Base-by-base conservation (phyloP, 768 basidiomycete genomes). In the Pholiota microspora region DNA sequence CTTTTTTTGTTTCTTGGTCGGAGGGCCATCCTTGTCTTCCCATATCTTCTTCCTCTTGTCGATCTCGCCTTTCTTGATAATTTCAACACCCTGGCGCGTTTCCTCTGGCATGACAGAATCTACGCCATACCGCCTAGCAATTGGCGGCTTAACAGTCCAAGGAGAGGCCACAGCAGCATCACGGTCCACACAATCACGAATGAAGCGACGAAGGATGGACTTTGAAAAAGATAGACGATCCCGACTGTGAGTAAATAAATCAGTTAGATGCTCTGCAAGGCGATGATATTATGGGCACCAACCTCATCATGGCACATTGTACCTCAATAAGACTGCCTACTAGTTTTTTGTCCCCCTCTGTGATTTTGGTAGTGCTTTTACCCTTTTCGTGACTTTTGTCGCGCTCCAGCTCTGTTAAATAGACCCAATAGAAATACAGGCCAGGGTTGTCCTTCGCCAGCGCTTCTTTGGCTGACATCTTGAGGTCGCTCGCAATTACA, bases 221-320 rank as follows among this genome's bases (percentile, higher is more conserved):
- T 98, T 98, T 25, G 94, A 96, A 72, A 98, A 98, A 16, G 93
- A 86, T 16, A 96, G 78, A 49, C 95, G 90, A 69, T 99, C 97
- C 56, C 97, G 94, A 64, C 95, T 98, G n/a, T n/a, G n/a, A n/a
- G n/a, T 16, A 51, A 54, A 42, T 46, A 46, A 25, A 55, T 7
- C 48, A 49, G 56, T 45, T 25, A 51, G 40, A 38, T 6, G 13
- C 3, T 45, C 23, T 16, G 51, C 55, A 48, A 28, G 34, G 36
- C 12, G 32, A 55, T 44, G 28, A 32, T 46, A 42, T 8, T 16
- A 18, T 9, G 35, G 8, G 27, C n/a, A 45, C 80, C 50, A 62
- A 90, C 94, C 90, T 92, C 81, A 97, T 88, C 62, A 79, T 79
- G 50, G 78, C 76, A 58, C 86, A 90, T 52, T 84, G 83, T 15